phyloP scores from a whole-genome alignment of 2,329 filamentous ascomycete genomes.

The Aspergillus sp. region DNA sequence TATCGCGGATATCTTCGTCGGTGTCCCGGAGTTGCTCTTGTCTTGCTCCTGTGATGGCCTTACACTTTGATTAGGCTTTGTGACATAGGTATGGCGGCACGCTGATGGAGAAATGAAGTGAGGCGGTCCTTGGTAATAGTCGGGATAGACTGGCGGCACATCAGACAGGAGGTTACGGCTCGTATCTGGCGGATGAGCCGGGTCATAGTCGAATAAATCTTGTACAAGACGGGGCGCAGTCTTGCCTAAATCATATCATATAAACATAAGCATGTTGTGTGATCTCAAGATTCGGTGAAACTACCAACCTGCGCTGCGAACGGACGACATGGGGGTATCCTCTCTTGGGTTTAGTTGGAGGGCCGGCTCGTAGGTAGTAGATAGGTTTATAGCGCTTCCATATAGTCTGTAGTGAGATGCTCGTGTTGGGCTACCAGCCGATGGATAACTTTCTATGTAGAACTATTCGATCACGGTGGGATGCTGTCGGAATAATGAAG shows the following conservation, averaged over 20 bases:
- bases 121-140: conserved; percentile 34
- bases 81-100: conserved; percentile 61
- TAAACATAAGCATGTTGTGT: not conserved
- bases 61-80: conserved; percentile 57
- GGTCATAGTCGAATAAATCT: conserved; percentile 48
- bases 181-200: conserved; percentile 41
- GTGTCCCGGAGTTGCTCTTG: conserved; percentile 41
- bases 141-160: conserved; percentile 53
- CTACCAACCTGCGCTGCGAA: conserved; percentile 34
- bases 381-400: conserved; percentile 8
- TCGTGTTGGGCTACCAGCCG: not conserved
- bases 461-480: conserved; percentile 9
- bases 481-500: conserved; percentile 3
- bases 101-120: conserved; percentile 42
- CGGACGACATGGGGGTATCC: conserved; percentile 30
- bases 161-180: conserved; percentile 59
- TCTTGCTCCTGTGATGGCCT: conserved; percentile 44
- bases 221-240: conserved; percentile 50
- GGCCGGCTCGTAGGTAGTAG: conserved; percentile 7
- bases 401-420: conserved; percentile 1
- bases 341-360: conserved; percentile 14
- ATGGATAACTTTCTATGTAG: conserved; percentile 1
- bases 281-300: not conserved
- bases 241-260: conserved; percentile 42
- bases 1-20: conserved; percentile 59